phyloP scores from a whole-genome alignment of 176 grass and related monocot genomes.

The Poa pratensis region DNA sequence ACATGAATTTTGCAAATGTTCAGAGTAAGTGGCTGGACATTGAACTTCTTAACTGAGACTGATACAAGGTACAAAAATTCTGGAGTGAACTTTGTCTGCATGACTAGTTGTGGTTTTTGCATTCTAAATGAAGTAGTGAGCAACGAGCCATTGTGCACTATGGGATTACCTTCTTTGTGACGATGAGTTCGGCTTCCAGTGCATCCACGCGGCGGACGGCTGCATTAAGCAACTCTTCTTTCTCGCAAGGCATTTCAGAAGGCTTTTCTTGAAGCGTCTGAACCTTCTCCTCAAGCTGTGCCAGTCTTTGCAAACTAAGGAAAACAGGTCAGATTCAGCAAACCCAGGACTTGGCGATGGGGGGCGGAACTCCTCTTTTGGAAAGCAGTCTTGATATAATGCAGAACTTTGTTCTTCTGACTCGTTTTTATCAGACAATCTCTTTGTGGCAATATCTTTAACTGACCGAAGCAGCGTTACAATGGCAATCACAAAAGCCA shows the following conservation, averaged over 20 bases:
- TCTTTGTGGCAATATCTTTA: slow-evolving; percentile 52
- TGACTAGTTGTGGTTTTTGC: neutral
- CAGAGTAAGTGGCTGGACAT: neutral
- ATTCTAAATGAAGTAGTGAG: neutral
- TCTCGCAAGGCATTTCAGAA: slow-evolving; percentile 93
- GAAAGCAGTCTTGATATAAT: slow-evolving; percentile 41
- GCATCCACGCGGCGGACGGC: slow-evolving; percentile 93
- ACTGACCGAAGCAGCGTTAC: slow-evolving; percentile 50
- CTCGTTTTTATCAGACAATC: slow-evolving; percentile 45
- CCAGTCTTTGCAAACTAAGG: slow-evolving; percentile 75
- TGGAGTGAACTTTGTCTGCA: neutral
- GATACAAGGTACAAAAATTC: neutral
- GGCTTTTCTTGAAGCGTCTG: slow-evolving; percentile 80
- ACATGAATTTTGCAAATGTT: slow-evolving; percentile 9
- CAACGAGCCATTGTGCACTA: slow-evolving; percentile 12
- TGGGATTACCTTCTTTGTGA: slow-evolving; percentile 89
- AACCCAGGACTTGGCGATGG: slow-evolving; percentile 76
- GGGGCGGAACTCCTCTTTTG: slow-evolving; percentile 67
- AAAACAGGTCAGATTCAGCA: slow-evolving; percentile 60
- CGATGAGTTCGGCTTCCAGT: slow-evolving; percentile 96
- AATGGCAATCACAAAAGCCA: slow-evolving; percentile 60
- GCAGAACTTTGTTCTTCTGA: slow-evolving; percentile 40
- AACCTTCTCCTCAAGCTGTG: slow-evolving; percentile 89
- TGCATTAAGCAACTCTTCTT: slow-evolving; percentile 95
- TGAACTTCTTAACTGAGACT: neutral